These are phyloP conservation scores for Saprolegnia diclina DNA, from an alignment of 352 stramenopile genomes.

Conservation along the genomic window DNA sequence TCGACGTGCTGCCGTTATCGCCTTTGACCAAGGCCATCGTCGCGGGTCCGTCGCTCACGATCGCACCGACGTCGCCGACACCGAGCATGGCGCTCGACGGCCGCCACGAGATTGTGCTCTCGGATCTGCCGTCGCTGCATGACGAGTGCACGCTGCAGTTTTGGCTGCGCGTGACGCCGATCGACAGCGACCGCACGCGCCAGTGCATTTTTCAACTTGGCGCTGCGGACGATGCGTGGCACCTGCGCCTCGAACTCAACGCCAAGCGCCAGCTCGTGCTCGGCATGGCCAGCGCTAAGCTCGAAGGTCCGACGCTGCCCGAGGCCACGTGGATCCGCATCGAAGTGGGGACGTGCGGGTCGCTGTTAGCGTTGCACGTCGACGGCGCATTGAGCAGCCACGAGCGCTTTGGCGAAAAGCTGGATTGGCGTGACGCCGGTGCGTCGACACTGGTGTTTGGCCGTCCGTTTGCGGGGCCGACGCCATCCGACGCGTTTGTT, in stretches of 20 bases:
- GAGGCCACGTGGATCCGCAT: constrained; percentile 32
- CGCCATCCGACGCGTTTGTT: no score
- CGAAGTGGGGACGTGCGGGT: constrained; percentile 11
- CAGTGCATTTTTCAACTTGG: constrained; percentile 1
- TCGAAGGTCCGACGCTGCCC: constrained; percentile 31
- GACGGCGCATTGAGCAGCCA: constrained; percentile 1
- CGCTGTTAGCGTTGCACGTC: constrained; percentile 8
- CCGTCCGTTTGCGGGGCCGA: neutral
- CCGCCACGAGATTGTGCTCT: neutral
- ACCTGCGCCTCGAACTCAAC: neutral
- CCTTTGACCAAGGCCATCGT: neutral
- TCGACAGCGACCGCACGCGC: neutral
- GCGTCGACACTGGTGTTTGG: constrained; percentile 4
- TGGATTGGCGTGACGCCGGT: neutral
- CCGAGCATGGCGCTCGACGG: neutral
- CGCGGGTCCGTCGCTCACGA: neutral
- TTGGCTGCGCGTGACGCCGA: constrained; percentile 1
- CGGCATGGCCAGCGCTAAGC: neutral
- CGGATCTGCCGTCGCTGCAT: constrained; percentile 8
- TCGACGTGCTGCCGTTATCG: constrained; percentile 38
- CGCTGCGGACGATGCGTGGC: neutral
- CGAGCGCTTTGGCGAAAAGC: constrained; percentile 8
- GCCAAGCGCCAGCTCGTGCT: constrained; percentile 2
- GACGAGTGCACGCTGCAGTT: constrained; percentile 24
- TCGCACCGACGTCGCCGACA: neutral